Evolutionary conservation across 2,329 filamentous ascomycete genomes (phyloP).

Genomic region (Fusarium tuaranense): DNA sequence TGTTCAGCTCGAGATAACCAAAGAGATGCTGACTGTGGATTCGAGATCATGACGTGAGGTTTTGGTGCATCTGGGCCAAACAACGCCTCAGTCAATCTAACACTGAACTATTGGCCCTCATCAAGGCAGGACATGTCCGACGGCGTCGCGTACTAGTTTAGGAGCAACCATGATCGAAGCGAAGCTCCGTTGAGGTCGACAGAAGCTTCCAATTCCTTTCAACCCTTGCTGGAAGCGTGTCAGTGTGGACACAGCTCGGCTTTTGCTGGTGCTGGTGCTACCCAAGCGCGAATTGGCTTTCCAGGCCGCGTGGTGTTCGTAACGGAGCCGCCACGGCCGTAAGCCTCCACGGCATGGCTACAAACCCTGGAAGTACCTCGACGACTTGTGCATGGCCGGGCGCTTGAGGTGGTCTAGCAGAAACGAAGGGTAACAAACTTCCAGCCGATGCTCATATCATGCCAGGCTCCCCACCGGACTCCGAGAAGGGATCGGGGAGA

Average conservation of each 20-base stretch:
- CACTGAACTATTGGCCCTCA: slow-evolving; percentile 9
- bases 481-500: slow-evolving; percentile 1
- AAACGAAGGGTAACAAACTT: slow-evolving; percentile 1
- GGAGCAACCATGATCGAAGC: slow-evolving; percentile 18
- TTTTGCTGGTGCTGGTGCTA: slow-evolving; percentile 28
- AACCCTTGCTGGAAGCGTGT: slow-evolving; percentile 23
- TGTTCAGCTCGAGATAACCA: not conserved
- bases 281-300: slow-evolving; percentile 19
- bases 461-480: not conserved
- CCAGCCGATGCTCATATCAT: slow-evolving; percentile 7
- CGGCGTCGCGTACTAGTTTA: slow-evolving; percentile 23
- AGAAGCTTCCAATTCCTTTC: slow-evolving; percentile 30
- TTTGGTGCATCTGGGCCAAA: not conserved
- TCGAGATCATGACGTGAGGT: slow-evolving; percentile 14
- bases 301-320: slow-evolving; percentile 28
- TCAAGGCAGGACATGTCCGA: not conserved
- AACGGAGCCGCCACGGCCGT: slow-evolving; percentile 13
- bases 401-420: slow-evolving; percentile 11
- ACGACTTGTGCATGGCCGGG: slow-evolving; percentile 3
- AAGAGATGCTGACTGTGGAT: not conserved
- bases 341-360: not conserved
- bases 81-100: slow-evolving; percentile 6
- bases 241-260: slow-evolving; percentile 33
- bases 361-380: slow-evolving; percentile 26
- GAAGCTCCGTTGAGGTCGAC: slow-evolving; percentile 15